These are phyloP conservation scores for Carex myosuroides DNA, from an alignment of 176 grass and related monocot genomes.

Conservation along the genomic window DNA sequence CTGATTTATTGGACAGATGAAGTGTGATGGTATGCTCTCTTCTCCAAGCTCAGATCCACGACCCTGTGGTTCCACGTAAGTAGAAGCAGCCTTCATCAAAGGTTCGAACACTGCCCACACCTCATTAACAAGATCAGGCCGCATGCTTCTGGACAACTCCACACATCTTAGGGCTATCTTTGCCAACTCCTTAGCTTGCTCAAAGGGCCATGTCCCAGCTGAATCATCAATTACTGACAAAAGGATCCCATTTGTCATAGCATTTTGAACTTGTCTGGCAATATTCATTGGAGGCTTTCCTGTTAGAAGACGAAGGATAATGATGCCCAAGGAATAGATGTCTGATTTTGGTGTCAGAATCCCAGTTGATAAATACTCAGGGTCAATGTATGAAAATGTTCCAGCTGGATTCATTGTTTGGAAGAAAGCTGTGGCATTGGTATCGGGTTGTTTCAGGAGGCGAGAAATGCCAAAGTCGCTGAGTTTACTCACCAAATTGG, in stretches of 20 bases:
- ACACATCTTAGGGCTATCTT: conserved; percentile 37
- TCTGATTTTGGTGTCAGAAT: conserved; percentile 47
- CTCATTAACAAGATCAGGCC: conserved; percentile 37
- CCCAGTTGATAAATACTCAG: conserved; percentile 47
- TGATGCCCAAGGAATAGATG: conserved; percentile 50
- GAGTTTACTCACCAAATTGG: conserved; percentile 46
- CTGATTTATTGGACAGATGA: conserved; percentile 50
- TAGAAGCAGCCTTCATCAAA: conserved; percentile 32
- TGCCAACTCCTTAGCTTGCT: conserved; percentile 38
- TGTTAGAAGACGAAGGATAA: conserved; percentile 43
- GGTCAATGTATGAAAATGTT: conserved; percentile 49
- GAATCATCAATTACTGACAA: conserved; percentile 20
- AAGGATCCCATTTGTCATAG: conserved; percentile 26
- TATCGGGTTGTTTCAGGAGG: conserved; percentile 29
- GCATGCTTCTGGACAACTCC: conserved; percentile 26
- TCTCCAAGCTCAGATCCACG: neutral
- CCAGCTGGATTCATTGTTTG: conserved; percentile 29
- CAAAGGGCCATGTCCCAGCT: conserved; percentile 41
- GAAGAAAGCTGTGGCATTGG: conserved; percentile 15
- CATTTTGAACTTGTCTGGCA: conserved; percentile 27
- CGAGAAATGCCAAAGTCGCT: conserved; percentile 49
- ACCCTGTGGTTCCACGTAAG: neutral
- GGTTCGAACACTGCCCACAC: conserved; percentile 41
- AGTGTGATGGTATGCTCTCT: conserved; percentile 31
- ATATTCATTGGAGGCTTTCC: conserved; percentile 36